Conservation (phyloP, 305 asterid species). For the Ajuga reptans region DNA sequence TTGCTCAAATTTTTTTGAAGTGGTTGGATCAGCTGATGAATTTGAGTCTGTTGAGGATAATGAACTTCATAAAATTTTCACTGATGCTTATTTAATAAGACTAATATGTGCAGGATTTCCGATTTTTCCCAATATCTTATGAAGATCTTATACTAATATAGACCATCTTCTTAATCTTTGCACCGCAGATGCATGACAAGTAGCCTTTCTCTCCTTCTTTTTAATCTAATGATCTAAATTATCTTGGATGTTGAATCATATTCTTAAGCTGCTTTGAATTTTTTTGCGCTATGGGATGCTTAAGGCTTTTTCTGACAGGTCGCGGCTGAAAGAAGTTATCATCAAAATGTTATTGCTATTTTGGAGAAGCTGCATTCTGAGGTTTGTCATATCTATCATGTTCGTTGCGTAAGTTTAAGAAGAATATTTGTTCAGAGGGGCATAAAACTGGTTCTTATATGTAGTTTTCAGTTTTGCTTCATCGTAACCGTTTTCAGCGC, state of each 20-base stretch:
- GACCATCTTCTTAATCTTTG: neutral
- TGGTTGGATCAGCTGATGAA: no score
- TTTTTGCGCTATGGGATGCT: constrained; percentile 9
- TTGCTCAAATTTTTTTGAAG: no score
- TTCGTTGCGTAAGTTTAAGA: neutral
- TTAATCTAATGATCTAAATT: no score
- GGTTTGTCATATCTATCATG: constrained; percentile 34
- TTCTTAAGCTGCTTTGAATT: neutral
- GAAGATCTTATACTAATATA: no score
- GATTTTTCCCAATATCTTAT: no score
- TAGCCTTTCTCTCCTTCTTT: no score
- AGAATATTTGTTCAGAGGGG: neutral
- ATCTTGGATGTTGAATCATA: neutral
- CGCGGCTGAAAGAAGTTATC: constrained; percentile 86
- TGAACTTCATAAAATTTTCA: no score
- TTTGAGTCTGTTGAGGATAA: no score
- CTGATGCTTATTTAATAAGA: neutral
- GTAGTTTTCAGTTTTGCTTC: neutral
- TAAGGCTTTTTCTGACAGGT: constrained; percentile 47
- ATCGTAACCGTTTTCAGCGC: neutral
- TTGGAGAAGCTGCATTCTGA: constrained; percentile 77
- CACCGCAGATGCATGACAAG: no score
- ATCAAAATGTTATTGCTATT: constrained; percentile 57
- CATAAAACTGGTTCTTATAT: neutral
- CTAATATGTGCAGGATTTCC: no score